Percentiles rank a stretch among this genome's conserved stretches.
Conservation (phyloP, 148 eudicot genomes). For the Cornus suecica region DNA sequence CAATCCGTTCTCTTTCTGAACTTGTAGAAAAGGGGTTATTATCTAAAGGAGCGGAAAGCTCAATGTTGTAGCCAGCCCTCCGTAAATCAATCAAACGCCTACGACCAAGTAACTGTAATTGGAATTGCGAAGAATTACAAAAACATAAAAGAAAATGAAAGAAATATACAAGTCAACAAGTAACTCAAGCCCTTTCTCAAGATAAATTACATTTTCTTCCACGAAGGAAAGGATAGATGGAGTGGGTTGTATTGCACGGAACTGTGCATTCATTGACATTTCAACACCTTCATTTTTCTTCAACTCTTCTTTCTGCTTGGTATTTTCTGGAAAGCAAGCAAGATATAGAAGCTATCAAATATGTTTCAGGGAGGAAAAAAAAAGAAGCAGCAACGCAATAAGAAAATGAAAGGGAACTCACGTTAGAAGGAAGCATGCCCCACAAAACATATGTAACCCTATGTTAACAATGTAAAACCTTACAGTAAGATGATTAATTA, state of each 20-base stretch:
- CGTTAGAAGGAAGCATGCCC: neutral
- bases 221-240: conserved; percentile 78
- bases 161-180: conserved; percentile 1
- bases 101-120: conserved; percentile 73
- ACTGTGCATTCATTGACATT: conserved; percentile 82
- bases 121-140: conserved; percentile 14
- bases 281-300: conserved; percentile 40
- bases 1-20: conserved; percentile 74
- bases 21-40: conserved; percentile 67
- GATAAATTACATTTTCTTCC: conserved; percentile 64
- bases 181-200: neutral
- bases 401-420: neutral
- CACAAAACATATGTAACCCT: neutral
- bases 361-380: no score
- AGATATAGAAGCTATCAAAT: neutral
- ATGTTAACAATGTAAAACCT: neutral
- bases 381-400: neutral
- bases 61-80: conserved; percentile 82
- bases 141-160: conserved; percentile 3
- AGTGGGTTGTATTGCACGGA: conserved; percentile 89
- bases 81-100: conserved; percentile 75
- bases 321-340: conserved; percentile 40
- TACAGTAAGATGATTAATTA: neutral
- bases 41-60: conserved; percentile 82
- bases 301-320: conserved; percentile 33